These are phyloP conservation scores for Globisporangium apiculatum DNA, from an alignment of 352 stramenopile genomes.

Conservation along the genomic window DNA sequence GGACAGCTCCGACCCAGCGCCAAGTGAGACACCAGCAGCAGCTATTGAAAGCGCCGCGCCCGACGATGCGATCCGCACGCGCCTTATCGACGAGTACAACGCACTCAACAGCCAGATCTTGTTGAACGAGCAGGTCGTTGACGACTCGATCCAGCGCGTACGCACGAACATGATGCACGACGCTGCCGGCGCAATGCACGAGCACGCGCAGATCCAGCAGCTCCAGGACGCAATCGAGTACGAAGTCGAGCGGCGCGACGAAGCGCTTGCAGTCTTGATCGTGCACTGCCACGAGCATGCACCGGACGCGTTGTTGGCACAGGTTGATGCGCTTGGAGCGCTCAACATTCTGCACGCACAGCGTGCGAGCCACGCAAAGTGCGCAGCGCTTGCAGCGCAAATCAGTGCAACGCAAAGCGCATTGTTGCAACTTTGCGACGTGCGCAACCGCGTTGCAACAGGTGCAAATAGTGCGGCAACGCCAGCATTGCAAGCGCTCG, in stretches of 20 bases:
- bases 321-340: conserved; percentile 5
- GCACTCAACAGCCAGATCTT: conserved; percentile 31
- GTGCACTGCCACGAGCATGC: conserved; percentile 21
- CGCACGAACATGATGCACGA: conserved; percentile 19
- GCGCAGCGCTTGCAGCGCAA: conserved; percentile 4
- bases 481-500: conserved; percentile 4
- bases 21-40: conserved; percentile 2
- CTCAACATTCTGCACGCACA: conserved; percentile 6
- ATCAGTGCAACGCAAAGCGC: conserved; percentile 3
- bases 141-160: conserved; percentile 19
- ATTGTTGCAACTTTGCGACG: neutral
- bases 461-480: neutral
- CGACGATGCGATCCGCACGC: conserved; percentile 10
- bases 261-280: conserved; percentile 32
- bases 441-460: conserved; percentile 3
- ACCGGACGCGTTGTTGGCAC: neutral
- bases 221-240: conserved; percentile 28
- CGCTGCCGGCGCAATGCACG: conserved; percentile 14
- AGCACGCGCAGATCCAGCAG: conserved; percentile 31
- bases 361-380: conserved; percentile 10
- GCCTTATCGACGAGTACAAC: conserved; percentile 21
- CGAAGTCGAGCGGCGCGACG: conserved; percentile 28
- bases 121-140: conserved; percentile 32
- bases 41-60: neutral
- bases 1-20: neutral